Evolutionary conservation across 192 early-diverging fungal species (phyloP).

Genomic region (Entomortierella lignicola): DNA sequence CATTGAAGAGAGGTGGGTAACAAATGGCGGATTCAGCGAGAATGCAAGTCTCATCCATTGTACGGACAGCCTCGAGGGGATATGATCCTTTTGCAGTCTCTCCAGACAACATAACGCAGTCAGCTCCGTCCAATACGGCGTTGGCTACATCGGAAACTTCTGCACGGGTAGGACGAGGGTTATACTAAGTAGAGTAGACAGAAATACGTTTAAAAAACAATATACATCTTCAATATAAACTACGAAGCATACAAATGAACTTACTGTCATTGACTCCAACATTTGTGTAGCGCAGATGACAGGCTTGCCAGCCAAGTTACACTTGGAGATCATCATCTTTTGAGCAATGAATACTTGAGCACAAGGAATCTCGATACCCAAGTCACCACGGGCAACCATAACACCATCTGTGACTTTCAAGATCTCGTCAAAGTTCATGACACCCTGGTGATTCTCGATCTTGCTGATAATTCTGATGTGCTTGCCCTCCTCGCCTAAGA

Average conservation of each 20-base stretch:
- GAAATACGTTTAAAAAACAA: conserved; percentile 6
- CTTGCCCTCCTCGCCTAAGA: conserved; percentile 84
- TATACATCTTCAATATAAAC: too few relatives aligned
- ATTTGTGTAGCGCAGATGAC: conserved; percentile 99
- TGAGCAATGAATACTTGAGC: conserved; percentile 93
- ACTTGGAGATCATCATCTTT: conserved; percentile 99
- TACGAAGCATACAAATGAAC: too few relatives aligned
- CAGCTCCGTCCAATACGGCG: conserved; percentile 96
- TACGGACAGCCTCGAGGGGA: conserved; percentile 88
- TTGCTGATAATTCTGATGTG: conserved; percentile 96
- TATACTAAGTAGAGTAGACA: conserved; percentile 65
- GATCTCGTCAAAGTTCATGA: conserved; percentile 99
- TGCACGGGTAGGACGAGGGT: conserved; percentile 98
- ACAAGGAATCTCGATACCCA: conserved; percentile 97
- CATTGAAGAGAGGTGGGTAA: conserved; percentile 94
- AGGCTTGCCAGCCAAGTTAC: conserved; percentile 96
- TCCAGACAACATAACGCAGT: conserved; percentile 99
- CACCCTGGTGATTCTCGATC: conserved; percentile 98
- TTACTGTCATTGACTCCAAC: conserved; percentile 93
- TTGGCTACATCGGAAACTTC: conserved; percentile 99
- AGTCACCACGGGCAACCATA: conserved; percentile 99
- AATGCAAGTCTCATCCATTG: conserved; percentile 94
- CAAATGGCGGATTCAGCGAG: conserved; percentile 94
- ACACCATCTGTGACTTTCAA: conserved; percentile 93
- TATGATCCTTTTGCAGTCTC: conserved; percentile 97